A percentile compares a stretch with the other conserved stretches of the same genome.
phyloP scores from a whole-genome alignment of 2,329 filamentous ascomycete species.

The Diaporthe ilicicola region DNA sequence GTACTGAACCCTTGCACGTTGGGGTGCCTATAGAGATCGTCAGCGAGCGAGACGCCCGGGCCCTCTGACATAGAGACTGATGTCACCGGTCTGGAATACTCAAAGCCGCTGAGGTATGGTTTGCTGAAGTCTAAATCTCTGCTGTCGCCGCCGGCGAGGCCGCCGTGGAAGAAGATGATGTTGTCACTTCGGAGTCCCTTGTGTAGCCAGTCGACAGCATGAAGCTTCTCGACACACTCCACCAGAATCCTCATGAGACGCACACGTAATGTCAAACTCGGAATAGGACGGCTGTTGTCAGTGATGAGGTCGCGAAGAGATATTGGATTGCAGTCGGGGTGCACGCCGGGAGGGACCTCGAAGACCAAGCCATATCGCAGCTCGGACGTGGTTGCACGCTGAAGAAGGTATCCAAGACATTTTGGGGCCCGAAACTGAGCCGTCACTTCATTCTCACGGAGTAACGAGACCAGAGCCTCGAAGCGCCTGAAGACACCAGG shows the following conservation, averaged over 20 bases:
- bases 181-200: neutral
- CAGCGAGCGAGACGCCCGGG: neutral
- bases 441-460: neutral
- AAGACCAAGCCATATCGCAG: neutral
- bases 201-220: slow-evolving; percentile 4
- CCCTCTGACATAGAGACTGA: neutral
- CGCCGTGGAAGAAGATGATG: neutral
- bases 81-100: neutral
- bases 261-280: neutral
- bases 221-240: neutral
- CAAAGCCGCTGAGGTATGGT: neutral
- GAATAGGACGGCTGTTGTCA: neutral
- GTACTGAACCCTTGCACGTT: neutral
- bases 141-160: neutral
- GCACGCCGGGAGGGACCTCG: neutral
- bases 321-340: neutral
- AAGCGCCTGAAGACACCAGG: neutral
- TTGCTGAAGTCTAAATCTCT: neutral
- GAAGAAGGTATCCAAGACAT: neutral
- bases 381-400: neutral
- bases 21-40: neutral
- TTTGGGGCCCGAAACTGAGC: neutral
- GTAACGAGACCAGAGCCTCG: neutral
- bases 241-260: neutral
- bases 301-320: neutral